phyloP scores from a whole-genome alignment of 2,329 filamentous ascomycete species.

The Penicillium italicum region DNA sequence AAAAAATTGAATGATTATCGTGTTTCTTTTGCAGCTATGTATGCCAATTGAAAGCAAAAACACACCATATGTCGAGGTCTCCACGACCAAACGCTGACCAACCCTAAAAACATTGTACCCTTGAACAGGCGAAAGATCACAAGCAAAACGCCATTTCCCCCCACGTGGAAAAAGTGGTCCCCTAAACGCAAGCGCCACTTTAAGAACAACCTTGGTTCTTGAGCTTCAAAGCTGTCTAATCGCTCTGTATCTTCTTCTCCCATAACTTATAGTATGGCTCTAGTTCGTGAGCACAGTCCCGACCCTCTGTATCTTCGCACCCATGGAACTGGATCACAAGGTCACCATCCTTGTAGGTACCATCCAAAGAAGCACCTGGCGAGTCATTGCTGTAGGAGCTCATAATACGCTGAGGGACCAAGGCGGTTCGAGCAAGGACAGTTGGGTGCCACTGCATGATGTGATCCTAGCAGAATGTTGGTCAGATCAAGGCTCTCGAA shows the following conservation, averaged over 20 bases:
- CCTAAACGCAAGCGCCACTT: neutral
- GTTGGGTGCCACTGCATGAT: slow-evolving; percentile 97
- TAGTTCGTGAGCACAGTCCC: slow-evolving; percentile 71
- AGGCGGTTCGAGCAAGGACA: slow-evolving; percentile 79
- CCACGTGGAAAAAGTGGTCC: neutral
- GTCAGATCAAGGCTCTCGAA: slow-evolving; percentile 25
- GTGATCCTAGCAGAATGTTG: slow-evolving; percentile 60
- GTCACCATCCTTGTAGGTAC: slow-evolving; percentile 75
- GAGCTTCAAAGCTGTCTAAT: slow-evolving; percentile 7
- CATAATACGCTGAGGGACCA: slow-evolving; percentile 80
- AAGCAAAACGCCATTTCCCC: slow-evolving; percentile 6
- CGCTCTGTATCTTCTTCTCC: slow-evolving; percentile 33
- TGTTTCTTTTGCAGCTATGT: slow-evolving; percentile 13
- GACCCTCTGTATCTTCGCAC: slow-evolving; percentile 55
- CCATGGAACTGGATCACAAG: slow-evolving; percentile 74
- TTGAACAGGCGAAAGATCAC: neutral
- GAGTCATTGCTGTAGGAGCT: slow-evolving; percentile 68
- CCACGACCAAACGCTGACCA: slow-evolving; percentile 9
- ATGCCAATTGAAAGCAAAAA: slow-evolving; percentile 10
- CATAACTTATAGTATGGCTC: slow-evolving; percentile 49
- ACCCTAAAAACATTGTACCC: slow-evolving; percentile 7
- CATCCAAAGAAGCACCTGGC: slow-evolving; percentile 45
- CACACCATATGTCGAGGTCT: slow-evolving; percentile 13
- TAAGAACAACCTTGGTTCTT: neutral
- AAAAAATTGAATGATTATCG: slow-evolving; percentile 14